Evolutionary conservation across 495 filamentous ascomycete genomes (phyloP).

Genomic region (Penicillium silybi): DNA sequence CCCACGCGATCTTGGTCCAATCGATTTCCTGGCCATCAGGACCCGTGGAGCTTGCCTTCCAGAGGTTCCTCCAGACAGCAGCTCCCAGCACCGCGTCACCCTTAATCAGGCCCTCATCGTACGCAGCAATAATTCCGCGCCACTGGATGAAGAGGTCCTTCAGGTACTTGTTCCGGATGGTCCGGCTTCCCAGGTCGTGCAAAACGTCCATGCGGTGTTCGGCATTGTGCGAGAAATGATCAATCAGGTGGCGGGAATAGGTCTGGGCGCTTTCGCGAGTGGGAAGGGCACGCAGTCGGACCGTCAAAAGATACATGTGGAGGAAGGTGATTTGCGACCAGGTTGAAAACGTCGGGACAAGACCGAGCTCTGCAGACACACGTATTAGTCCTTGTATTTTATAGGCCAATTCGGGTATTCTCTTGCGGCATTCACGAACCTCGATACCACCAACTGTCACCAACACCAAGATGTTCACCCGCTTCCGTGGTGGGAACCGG

Average conservation of each 20-base stretch:
- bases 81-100: constrained; percentile 82
- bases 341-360: constrained; percentile 81
- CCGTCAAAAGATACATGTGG: constrained; percentile 90
- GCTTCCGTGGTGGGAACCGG: constrained; percentile 61
- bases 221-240: constrained; percentile 90
- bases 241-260: constrained; percentile 74
- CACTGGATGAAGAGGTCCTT: constrained; percentile 92
- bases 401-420: neutral
- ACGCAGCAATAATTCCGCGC: constrained; percentile 75
- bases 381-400: neutral
- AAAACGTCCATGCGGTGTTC: constrained; percentile 78
- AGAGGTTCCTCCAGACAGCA: constrained; percentile 92
- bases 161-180: constrained; percentile 75
- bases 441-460: constrained; percentile 77
- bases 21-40: constrained; percentile 58
- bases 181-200: constrained; percentile 62
- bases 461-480: constrained; percentile 74
- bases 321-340: constrained; percentile 96
- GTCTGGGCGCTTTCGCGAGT: constrained; percentile 49
- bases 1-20: constrained; percentile 61
- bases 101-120: constrained; percentile 81
- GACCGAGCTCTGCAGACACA: constrained; percentile 47
- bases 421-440: constrained; percentile 38
- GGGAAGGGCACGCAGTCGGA: constrained; percentile 75
- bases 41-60: constrained; percentile 55